Evolutionary conservation across 2,329 filamentous ascomycete species (phyloP).

Genomic region (Aspergillus pseudoviridinutans): DNA sequence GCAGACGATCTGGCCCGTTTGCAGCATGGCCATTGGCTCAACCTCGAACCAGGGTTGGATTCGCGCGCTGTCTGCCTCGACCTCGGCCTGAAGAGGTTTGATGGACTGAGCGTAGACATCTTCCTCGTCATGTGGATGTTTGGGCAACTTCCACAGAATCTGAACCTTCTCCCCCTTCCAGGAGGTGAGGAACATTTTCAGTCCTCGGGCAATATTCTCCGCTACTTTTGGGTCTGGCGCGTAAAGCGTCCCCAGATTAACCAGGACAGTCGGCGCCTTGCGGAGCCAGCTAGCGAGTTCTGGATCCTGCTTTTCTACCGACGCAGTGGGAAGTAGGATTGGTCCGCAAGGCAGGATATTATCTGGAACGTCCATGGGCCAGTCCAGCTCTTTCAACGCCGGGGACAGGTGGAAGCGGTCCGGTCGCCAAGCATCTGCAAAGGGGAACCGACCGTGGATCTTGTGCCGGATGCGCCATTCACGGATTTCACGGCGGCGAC

Average conservation of each 20-base stretch:
- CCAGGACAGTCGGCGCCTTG: slow-evolving; percentile 43
- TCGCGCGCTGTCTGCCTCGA: slow-evolving; percentile 30
- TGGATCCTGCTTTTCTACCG: slow-evolving; percentile 38
- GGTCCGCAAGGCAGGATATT: slow-evolving; percentile 48
- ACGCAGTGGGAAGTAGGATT: slow-evolving; percentile 35
- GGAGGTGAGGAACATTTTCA: slow-evolving; percentile 35
- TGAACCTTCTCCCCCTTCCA: slow-evolving; percentile 24
- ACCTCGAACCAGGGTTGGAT: slow-evolving; percentile 43
- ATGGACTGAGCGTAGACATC: slow-evolving; percentile 18
- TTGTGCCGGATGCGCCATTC: slow-evolving; percentile 23
- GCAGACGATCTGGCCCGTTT: slow-evolving; percentile 36
- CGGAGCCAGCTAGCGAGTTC: slow-evolving; percentile 44
- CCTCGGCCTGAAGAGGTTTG: slow-evolving; percentile 19
- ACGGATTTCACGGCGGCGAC: slow-evolving; percentile 19
- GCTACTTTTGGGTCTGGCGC: slow-evolving; percentile 32
- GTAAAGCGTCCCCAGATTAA: slow-evolving; percentile 47
- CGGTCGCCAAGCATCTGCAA: slow-evolving; percentile 24
- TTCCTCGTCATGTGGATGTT: slow-evolving; percentile 18
- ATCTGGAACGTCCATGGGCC: slow-evolving; percentile 35
- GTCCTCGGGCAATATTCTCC: slow-evolving; percentile 35
- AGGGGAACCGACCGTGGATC: slow-evolving; percentile 24
- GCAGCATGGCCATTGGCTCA: slow-evolving; percentile 34
- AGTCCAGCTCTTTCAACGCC: slow-evolving; percentile 37
- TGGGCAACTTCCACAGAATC: slow-evolving; percentile 39
- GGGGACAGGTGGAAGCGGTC: slow-evolving; percentile 27